Evolutionary conservation across 306 rosid species (phyloP), one percentile per base, ranked within the genome.

Genomic region (Inga leiocalycina): DNA sequence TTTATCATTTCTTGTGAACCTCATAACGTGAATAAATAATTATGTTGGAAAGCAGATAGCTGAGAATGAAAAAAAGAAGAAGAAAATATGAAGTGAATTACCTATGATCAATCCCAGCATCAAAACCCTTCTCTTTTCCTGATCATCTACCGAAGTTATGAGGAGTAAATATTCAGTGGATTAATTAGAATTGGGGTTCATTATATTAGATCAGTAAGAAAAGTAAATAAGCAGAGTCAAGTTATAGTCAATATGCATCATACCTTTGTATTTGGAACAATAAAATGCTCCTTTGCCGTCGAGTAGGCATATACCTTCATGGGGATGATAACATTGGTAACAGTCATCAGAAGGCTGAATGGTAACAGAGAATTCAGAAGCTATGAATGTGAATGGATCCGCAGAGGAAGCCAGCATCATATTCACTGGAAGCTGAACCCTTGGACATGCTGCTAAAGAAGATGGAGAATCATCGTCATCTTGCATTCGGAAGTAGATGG

Each of bases 211-310:
- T 0, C 32, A n/a, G 2, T 56, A 19, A 56, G 12, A 20, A 59
- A 59, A 56, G 0, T 0, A n/a, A 59, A 9, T 2, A 22, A n/a
- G 65, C 65, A 59, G 12, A 20, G 24, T n/a, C n/a, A 56, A 7
- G 30, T 56, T 7, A 56, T 19, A 56, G 64, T n/a, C n/a, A 19
- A 7, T 16, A 30, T 81, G 59, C 35, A 68, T 83, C 35, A 68
- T 83, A 84, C 90, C 90, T 84, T 16, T 16, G 24, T 46, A 17
- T 30, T 4, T 34, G 39, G 39, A 44, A 27, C 88, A 87, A 34
- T 62, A n/a, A 71, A 24, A 0, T 2, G 16, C 22, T 65, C 78
- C 24, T 14, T 37, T 27, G 56, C 43, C 57, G 56, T 75, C 11
- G 17, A 30, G 64, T 12, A 14, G 67, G 11, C 90, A 84, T 20